phyloP scores from a whole-genome alignment of 1,139 yeast species.

The Saccharomycopsis hybrid region DNA sequence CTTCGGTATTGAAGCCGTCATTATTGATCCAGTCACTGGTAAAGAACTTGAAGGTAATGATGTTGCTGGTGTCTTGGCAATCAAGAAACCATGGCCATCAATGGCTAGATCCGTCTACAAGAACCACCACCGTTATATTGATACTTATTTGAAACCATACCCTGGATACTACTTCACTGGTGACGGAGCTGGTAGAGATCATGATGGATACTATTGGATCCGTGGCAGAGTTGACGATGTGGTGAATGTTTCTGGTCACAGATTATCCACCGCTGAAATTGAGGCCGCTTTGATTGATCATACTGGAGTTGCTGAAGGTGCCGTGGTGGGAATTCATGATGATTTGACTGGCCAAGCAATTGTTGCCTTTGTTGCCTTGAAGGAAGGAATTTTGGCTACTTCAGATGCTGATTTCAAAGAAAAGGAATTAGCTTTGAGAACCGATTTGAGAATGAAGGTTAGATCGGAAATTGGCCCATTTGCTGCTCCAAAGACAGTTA shows the following conservation, averaged over 20 bases:
- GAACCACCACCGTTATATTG: conserved; percentile 84
- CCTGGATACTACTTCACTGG: conserved; percentile 97
- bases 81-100: conserved; percentile 91
- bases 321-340: conserved; percentile 91
- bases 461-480: conserved; percentile 96
- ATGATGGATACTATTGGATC: conserved; percentile 97
- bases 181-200: conserved; percentile 98
- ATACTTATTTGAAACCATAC: conserved; percentile 91
- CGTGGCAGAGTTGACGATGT: conserved; percentile 99
- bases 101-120: conserved; percentile 97
- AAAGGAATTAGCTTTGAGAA: conserved; percentile 53
- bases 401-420: conserved; percentile 36
- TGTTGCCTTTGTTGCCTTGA: conserved; percentile 85
- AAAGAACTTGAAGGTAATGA: conserved; percentile 80
- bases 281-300: conserved; percentile 87
- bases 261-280: conserved; percentile 94
- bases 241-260: conserved; percentile 95
- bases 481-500: conserved; percentile 93
- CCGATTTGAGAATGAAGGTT: conserved; percentile 76
- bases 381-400: conserved; percentile 44
- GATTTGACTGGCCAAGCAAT: conserved; percentile 98
- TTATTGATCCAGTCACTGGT: conserved; percentile 91
- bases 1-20: conserved; percentile 86
- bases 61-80: conserved; percentile 93
- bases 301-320: conserved; percentile 79